A percentile compares a stretch with the other conserved stretches of the same genome.
These are phyloP conservation scores for Turnera subulata DNA, from an alignment of 345 rosid genomes.

Conservation along the genomic window DNA sequence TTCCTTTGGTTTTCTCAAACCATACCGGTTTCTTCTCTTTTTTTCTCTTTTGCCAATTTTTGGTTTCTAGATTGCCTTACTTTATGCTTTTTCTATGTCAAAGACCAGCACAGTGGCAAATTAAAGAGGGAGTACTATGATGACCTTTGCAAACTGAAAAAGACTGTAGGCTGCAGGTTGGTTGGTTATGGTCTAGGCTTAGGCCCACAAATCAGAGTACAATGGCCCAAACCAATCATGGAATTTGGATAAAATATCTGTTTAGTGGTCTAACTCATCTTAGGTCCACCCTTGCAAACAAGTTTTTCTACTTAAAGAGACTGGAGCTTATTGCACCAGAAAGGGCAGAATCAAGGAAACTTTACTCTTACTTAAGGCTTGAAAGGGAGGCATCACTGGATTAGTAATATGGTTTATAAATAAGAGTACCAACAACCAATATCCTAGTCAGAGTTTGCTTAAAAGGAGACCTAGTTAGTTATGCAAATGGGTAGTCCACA, in stretches of 20 bases:
- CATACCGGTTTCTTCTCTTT: constrained; percentile 19
- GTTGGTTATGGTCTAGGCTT: too few species aligned
- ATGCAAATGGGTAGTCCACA: not conserved
- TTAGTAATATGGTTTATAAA: constrained; percentile 26
- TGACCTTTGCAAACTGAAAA: too few species aligned
- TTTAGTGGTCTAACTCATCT: too few species aligned
- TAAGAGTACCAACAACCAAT: constrained; percentile 1
- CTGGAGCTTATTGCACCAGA: too few species aligned
- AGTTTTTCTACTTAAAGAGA: too few species aligned
- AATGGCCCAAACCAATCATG: too few species aligned
- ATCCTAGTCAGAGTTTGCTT: constrained; percentile 13
- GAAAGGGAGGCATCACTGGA: constrained; percentile 31
- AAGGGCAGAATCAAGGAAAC: too few species aligned
- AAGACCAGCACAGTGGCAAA: constrained; percentile 3
- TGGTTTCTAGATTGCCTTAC: constrained; percentile 12
- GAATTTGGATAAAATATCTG: too few species aligned
- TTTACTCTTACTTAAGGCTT: constrained; percentile 9
- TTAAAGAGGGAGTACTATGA: too few species aligned
- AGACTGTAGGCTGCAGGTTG: too few species aligned
- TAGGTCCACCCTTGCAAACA: too few species aligned
- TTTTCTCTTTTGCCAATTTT: constrained; percentile 14
- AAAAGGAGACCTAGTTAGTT: constrained; percentile 12
- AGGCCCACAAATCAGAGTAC: too few species aligned
- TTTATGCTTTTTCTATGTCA: constrained; percentile 13
- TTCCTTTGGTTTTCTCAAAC: constrained; percentile 25